These are phyloP conservation scores for Tylopilus rubrobrunneus DNA, from an alignment of 768 basidiomycete species.

Conservation along the genomic window DNA sequence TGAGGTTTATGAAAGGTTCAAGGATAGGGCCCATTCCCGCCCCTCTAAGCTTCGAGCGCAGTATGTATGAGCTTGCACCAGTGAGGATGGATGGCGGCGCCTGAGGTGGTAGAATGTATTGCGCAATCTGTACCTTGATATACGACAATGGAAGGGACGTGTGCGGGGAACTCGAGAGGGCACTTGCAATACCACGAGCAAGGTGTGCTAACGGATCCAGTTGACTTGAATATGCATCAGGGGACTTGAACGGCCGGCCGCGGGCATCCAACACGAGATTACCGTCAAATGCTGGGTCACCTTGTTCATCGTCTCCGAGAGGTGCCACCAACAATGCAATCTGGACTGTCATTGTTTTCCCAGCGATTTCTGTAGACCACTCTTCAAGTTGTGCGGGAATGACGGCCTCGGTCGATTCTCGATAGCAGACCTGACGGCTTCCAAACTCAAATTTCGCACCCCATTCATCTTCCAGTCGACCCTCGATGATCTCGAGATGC, in stretches of 20 bases:
- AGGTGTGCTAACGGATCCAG: conserved; percentile 50
- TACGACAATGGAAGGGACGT: conserved; percentile 68
- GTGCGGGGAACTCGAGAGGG: conserved; percentile 76
- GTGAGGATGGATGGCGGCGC: conserved; percentile 50
- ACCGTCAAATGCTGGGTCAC: conserved; percentile 71
- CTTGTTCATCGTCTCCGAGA: conserved; percentile 50
- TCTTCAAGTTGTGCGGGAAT: conserved; percentile 33
- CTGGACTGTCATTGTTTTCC: conserved; percentile 47
- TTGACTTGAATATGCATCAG: conserved; percentile 43
- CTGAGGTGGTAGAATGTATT: conserved; percentile 40
- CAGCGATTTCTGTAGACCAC: conserved; percentile 64
- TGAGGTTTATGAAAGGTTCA: conserved; percentile 74
- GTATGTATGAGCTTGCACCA: conserved; percentile 60
- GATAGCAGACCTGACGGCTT: conserved; percentile 72
- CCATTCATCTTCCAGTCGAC: conserved; percentile 80
- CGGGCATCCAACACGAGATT: conserved; percentile 62
- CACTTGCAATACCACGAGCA: conserved; percentile 64
- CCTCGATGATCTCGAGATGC: conserved; percentile 86
- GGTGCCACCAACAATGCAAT: conserved; percentile 55
- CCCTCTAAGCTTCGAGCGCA: conserved; percentile 57
- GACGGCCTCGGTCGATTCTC: conserved; percentile 47
- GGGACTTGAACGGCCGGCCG: conserved; percentile 48
- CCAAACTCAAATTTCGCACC: conserved; percentile 75
- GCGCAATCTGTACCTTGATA: conserved; percentile 52
- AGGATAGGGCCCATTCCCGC: conserved; percentile 70